Percentiles rank a stretch among this genome's conserved stretches.
phyloP scores from a whole-genome alignment of 305 asterid species.

The Fraxinus albicans region DNA sequence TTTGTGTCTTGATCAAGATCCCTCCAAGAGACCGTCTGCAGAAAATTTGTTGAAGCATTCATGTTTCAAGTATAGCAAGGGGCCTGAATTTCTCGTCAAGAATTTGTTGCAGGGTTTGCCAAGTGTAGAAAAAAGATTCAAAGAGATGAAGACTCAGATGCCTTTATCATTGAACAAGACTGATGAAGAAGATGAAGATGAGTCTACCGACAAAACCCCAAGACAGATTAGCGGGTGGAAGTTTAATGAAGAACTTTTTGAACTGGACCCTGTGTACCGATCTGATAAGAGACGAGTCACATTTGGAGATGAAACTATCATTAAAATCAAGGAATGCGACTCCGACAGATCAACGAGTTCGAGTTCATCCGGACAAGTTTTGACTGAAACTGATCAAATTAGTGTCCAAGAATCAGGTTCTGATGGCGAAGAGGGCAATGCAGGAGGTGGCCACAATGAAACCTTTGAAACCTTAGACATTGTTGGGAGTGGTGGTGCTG shows the following conservation, averaged over 20 bases:
- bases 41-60: slow-evolving; percentile 70
- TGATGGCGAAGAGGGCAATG: background rate
- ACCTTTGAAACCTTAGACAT: background rate
- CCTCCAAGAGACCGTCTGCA: slow-evolving; percentile 69
- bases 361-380: slow-evolving; percentile 20
- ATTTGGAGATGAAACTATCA: slow-evolving; percentile 33
- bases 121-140: slow-evolving; percentile 55
- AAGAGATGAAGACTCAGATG: slow-evolving; percentile 18
- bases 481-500: background rate
- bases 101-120: slow-evolving; percentile 65
- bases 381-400: background rate
- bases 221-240: slow-evolving; percentile 87
- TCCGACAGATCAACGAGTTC: slow-evolving; percentile 19
- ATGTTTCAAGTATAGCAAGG: slow-evolving; percentile 60
- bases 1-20: slow-evolving; percentile 76
- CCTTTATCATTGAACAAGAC: slow-evolving; percentile 13
- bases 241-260: slow-evolving; percentile 63
- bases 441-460: background rate
- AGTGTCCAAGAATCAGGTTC: background rate
- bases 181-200: slow-evolving; percentile 28
- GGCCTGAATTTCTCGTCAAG: slow-evolving; percentile 58
- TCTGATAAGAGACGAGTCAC: slow-evolving; percentile 38
- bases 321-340: slow-evolving; percentile 26
- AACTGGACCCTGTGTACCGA: slow-evolving; percentile 61
- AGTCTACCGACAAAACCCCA: slow-evolving; percentile 17